These are phyloP conservation scores for Xylaria sp. DNA, from an alignment of 2,329 filamentous ascomycete species.

Conservation along the genomic window DNA sequence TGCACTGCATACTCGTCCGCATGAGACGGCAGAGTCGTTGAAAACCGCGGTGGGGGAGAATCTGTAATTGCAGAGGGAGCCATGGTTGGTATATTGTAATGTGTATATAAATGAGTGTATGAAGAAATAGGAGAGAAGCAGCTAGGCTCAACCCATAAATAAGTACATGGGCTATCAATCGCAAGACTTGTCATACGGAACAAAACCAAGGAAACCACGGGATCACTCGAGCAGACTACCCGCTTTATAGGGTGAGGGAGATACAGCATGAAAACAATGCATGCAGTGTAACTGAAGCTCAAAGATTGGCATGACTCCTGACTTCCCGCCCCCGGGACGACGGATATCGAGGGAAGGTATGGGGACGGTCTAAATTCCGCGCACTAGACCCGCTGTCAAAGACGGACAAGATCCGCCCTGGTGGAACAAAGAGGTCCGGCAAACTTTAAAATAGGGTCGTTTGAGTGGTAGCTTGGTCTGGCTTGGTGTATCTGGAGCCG, in stretches of 20 bases:
- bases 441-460: conserved; percentile 11
- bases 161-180: conserved; percentile 15
- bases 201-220: neutral
- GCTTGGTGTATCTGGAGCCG: conserved; percentile 13
- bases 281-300: conserved; percentile 17
- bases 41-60: conserved; percentile 58
- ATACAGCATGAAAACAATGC: neutral
- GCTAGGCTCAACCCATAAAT: conserved; percentile 6
- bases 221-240: neutral
- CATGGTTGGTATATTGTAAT: conserved; percentile 56
- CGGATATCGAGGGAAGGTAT: conserved; percentile 45
- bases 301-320: conserved; percentile 20
- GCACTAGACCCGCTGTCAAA: conserved; percentile 28
- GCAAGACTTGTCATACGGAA: neutral
- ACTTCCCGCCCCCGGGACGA: conserved; percentile 51
- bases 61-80: conserved; percentile 68
- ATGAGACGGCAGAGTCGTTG: conserved; percentile 53
- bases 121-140: conserved; percentile 3
- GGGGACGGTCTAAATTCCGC: conserved; percentile 38
- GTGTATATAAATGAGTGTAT: neutral
- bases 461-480: too few species aligned
- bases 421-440: conserved; percentile 17
- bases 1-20: conserved; percentile 67
- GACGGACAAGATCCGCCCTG: conserved; percentile 23
- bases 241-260: conserved; percentile 20